Evolutionary conservation across 495 filamentous ascomycete genomes (phyloP), one percentile per base, ranked within the genome.

Genomic region (Penicillium desertorum): DNA sequence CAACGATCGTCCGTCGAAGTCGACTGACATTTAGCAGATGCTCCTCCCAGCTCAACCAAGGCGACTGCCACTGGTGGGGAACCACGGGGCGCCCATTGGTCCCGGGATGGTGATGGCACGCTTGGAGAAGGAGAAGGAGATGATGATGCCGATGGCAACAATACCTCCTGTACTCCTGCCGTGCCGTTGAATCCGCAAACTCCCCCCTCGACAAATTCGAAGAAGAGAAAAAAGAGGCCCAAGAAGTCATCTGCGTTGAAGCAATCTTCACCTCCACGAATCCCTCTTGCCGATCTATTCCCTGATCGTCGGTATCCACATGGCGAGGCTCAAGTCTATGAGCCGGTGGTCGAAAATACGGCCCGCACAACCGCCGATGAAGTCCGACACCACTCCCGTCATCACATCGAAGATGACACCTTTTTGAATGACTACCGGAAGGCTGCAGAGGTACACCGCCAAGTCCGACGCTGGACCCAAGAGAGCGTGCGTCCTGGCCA

Each of bases 291-390:
- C 19, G 64, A 78, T 23, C 68, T 87, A 11, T 85, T 83, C 62
- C 77, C 77, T 16, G 62, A 73, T 42, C 70, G 69, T 34, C 65
- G 75, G 17, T 86, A 81, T 60, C 83, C 83, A 3, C 59, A 70
- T 11, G 84, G 84, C 30, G 77, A 86, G 64, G 64, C 78, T 52
- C 71, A 74, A 51, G 71, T 71, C 19, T 83, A 85, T 67, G 56
- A 45, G 22, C n/a, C 62, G 17, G 54, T 62, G 23, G 67, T 78
- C 49, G 79, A 84, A 2, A 85, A 86, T 56, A 69, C 70, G 7
- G 77, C 72, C 51, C 80, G 84, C 32, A 86, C 83, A 4, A 85
- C 84, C 2, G 79, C 62, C 51, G 83, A 83, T 60, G 84, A 87
- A 66, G 70, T 75, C 36, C 76, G 84, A n/a, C 75, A 84, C 58